These are phyloP conservation scores for Pinguiococcus pyrenoidosus DNA, from an alignment of 108 stramenopile genomes.

Conservation along the genomic window DNA sequence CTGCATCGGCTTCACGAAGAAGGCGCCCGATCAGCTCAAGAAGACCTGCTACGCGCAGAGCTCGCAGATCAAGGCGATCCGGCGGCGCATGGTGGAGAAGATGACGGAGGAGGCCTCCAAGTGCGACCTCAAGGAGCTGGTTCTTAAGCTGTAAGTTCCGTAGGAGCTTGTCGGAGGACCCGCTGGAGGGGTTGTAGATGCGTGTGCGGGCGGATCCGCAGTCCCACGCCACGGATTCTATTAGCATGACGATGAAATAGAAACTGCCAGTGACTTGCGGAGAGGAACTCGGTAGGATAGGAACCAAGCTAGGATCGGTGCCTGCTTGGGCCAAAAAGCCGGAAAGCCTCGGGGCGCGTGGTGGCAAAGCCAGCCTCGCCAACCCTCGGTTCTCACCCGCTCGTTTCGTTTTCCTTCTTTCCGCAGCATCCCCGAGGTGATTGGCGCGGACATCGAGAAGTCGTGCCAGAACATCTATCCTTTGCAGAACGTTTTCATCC, in stretches of 20 bases:
- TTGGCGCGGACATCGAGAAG: constrained; percentile 80
- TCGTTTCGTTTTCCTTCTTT: constrained; percentile 3
- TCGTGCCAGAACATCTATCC: constrained; percentile 82
- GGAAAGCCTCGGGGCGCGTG: too few relatives aligned
- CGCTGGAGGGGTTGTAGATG: too few relatives aligned
- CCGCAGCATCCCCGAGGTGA: constrained; percentile 62
- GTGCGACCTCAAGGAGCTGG: constrained; percentile 93
- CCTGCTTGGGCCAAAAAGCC: too few relatives aligned
- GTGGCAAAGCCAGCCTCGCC: too few relatives aligned
- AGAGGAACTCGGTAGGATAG: too few relatives aligned
- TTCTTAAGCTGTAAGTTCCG: constrained; percentile 67
- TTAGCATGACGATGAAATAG: too few relatives aligned
- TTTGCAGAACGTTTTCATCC: constrained; percentile 94
- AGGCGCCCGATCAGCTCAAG: constrained; percentile 81
- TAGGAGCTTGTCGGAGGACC: too few relatives aligned
- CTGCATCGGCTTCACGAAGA: constrained; percentile 97
- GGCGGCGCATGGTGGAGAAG: constrained; percentile 87
- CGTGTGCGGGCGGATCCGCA: too few relatives aligned
- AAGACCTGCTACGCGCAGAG: constrained; percentile 94
- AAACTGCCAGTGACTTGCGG: too few relatives aligned
- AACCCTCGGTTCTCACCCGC: too few relatives aligned
- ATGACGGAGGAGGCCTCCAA: constrained; percentile 90
- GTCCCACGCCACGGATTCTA: too few relatives aligned
- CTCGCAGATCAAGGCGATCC: constrained; percentile 84
- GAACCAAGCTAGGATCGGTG: too few relatives aligned